Evolutionary conservation across 2,329 filamentous ascomycete species (phyloP).

Genomic region (Aspergillus sp.): DNA sequence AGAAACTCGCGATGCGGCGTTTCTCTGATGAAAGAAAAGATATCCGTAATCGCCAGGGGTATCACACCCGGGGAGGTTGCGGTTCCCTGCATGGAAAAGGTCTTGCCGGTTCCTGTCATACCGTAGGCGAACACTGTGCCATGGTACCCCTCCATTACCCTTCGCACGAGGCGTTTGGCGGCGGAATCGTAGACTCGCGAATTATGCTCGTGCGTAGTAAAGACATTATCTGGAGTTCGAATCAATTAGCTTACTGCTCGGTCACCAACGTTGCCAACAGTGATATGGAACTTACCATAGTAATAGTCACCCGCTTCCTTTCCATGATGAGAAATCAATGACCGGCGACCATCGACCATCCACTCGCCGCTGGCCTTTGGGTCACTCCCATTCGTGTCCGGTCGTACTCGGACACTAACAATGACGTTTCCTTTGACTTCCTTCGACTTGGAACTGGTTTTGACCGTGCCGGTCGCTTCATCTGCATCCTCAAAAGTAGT

Average conservation of each 20-base stretch:
- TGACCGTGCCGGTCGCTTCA: slow-evolving; percentile 48
- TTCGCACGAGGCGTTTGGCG: slow-evolving; percentile 87
- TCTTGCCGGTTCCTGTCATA: slow-evolving; percentile 98
- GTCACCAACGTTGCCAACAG: no score
- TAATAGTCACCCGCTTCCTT: slow-evolving; percentile 89
- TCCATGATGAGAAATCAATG: slow-evolving; percentile 78
- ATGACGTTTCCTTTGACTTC: slow-evolving; percentile 93
- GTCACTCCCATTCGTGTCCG: slow-evolving; percentile 66
- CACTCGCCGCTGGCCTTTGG: slow-evolving; percentile 75
- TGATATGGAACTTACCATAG: slow-evolving; percentile 65
- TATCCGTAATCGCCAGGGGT: slow-evolving; percentile 94
- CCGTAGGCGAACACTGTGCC: slow-evolving; percentile 98
- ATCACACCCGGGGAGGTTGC: slow-evolving; percentile 95
- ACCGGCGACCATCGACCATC: slow-evolving; percentile 83
- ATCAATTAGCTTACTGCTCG: not conserved
- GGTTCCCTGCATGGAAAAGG: slow-evolving; percentile 99
- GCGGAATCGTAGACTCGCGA: slow-evolving; percentile 90
- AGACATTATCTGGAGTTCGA: slow-evolving; percentile 77
- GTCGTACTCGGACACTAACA: slow-evolving; percentile 90
- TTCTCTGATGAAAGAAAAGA: slow-evolving; percentile 98
- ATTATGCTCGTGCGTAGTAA: slow-evolving; percentile 90
- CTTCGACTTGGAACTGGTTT: slow-evolving; percentile 42
- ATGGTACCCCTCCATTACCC: slow-evolving; percentile 99
- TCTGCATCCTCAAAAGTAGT: slow-evolving; percentile 82
- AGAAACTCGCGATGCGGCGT: slow-evolving; percentile 93